Conservation (phyloP, 768 basidiomycete species). For the Kwoniella mangroviensis region DNA sequence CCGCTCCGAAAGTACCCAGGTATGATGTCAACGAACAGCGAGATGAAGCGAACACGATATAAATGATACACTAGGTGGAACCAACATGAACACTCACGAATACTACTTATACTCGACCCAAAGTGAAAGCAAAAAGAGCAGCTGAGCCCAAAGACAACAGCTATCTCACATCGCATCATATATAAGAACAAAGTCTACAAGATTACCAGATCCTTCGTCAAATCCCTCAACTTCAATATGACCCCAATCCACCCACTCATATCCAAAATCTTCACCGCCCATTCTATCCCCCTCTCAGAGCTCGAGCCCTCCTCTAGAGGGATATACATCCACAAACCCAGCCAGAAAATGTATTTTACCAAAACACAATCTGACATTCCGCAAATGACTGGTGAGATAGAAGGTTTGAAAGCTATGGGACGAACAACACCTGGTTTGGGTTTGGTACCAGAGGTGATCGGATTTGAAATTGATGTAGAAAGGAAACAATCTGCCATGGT, state of each 20-base stretch:
- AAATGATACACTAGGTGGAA: background rate
- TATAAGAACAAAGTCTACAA: background rate
- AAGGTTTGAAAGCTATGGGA: constrained; percentile 29
- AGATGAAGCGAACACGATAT: background rate
- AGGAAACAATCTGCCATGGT: constrained; percentile 41
- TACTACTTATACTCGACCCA: background rate
- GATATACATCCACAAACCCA: constrained; percentile 5
- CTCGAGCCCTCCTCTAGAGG: constrained; percentile 11
- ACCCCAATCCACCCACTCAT: constrained; percentile 20
- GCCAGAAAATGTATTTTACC: constrained; percentile 15
- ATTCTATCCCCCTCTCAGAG: constrained; percentile 11
- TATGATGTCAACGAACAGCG: constrained; percentile 9
- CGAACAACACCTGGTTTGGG: constrained; percentile 2
- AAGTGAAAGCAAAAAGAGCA: too few species aligned
- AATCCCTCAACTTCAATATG: background rate
- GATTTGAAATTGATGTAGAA: constrained; percentile 27
- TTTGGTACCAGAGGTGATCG: constrained; percentile 32
- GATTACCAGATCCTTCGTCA: background rate
- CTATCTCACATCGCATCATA: background rate
- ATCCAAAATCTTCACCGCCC: constrained; percentile 12
- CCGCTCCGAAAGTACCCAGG: background rate
- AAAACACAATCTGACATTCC: constrained; percentile 17
- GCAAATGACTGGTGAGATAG: constrained; percentile 31
- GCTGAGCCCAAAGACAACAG: too few species aligned
- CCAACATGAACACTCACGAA: background rate